Evolutionary conservation across 2,329 filamentous ascomycete species (phyloP).

Genomic region (Claviceps sp.): DNA sequence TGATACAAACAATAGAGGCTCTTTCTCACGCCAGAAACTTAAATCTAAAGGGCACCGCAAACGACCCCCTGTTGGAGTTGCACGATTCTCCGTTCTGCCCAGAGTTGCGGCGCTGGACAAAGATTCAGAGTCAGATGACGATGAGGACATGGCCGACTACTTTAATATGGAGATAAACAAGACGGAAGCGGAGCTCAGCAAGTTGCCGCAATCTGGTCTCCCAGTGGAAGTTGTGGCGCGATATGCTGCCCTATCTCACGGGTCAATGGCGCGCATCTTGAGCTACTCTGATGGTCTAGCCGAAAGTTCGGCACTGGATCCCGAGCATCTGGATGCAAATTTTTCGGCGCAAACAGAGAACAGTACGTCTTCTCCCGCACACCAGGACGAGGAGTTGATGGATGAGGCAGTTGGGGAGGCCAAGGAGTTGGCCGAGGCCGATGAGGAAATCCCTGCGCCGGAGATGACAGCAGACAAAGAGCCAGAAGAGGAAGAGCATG

Average conservation of each 20-base stretch:
- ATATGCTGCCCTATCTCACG: constrained; percentile 34
- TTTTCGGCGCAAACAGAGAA: not conserved
- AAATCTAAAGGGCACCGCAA: constrained; percentile 13
- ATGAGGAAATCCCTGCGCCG: not conserved
- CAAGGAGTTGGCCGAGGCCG: not conserved
- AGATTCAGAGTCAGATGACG: constrained; percentile 38
- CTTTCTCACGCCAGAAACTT: not conserved
- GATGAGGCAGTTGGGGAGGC: not conserved
- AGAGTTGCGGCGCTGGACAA: constrained; percentile 20
- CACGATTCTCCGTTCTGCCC: constrained; percentile 27
- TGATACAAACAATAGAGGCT: not conserved
- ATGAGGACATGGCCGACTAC: constrained; percentile 45
- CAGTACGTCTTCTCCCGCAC: not conserved
- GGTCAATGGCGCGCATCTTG: constrained; percentile 34
- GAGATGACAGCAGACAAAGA: not conserved
- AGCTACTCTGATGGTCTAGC: constrained; percentile 29
- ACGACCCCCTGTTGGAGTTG: constrained; percentile 18
- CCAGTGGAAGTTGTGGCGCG: constrained; percentile 30
- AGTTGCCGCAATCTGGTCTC: constrained; percentile 27
- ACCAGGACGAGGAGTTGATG: not conserved
- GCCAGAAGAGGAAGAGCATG: not conserved
- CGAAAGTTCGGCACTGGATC: constrained; percentile 27
- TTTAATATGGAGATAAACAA: constrained; percentile 40
- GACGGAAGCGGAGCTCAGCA: constrained; percentile 34
- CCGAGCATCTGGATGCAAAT: constrained; percentile 6